Base-by-base conservation (phyloP, 192 early-diverging fungal genomes). In the Coemansia biformis region DNA sequence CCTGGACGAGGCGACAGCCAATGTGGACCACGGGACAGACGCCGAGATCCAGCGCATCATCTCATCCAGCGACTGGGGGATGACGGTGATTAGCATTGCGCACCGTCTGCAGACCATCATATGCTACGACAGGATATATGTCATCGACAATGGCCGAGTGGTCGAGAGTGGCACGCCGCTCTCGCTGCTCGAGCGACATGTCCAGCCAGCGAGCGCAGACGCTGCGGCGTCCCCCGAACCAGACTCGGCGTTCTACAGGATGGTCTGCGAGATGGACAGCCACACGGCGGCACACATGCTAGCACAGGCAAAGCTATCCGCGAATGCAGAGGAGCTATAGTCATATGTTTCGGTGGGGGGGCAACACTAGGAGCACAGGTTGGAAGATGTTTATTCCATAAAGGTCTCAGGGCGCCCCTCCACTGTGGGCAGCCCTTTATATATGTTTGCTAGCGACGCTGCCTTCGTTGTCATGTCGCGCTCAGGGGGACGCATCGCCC, bases 1-100 rank as follows among this genome's bases (percentile, higher is more conserved):
- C 31, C 75, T 93, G 41, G 91, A 93, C 55, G 91, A 93, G 61
- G 89, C 79, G 8, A 81, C 79, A 10, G 82, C 82, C 24, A 81
- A 75, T 51, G 75, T 83, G 3, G 82, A 83, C 54, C 57, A 79
- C 31, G 72, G 76, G n/a, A 81, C 81, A 4, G 84, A 86, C 43
- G 46, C 55, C 18, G 45, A 82, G 43, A 87, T 93, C 39, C 89
- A 88, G 51, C 63, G 75, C 23, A 75, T 83, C 15, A 77, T 88
- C 18, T 75, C 76, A 3, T 68, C 54, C 26, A 50, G 15, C 12
- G 32, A 23, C 3, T 46, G 19, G 12, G 44, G 38, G 12, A 63
- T 63, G 32, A 63, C 76, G 15, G 82, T 88, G 3, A 60, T 88
- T 7, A 82, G 81, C 47, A 88, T 88, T 35, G 86, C 86, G 8